These are phyloP conservation scores for Aspergillus pseudoterreus DNA, from an alignment of 2,329 filamentous ascomycete genomes.

Conservation along the genomic window DNA sequence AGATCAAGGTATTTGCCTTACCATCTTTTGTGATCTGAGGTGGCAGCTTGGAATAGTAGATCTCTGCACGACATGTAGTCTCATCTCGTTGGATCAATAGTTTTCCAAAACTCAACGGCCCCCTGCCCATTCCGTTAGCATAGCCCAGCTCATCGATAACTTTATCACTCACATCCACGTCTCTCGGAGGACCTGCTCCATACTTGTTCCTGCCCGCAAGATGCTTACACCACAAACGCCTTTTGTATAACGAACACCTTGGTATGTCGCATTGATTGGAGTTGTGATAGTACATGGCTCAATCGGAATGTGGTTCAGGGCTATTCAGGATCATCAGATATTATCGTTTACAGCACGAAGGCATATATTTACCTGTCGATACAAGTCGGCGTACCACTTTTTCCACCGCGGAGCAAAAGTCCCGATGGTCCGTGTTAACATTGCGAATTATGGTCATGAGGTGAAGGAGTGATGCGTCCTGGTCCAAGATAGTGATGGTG, in stretches of 20 bases:
- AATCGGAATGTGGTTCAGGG: constrained; percentile 15
- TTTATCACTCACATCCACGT: constrained; percentile 19
- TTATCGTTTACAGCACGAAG: neutral
- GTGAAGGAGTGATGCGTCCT: constrained; percentile 9
- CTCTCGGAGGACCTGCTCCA: constrained; percentile 27
- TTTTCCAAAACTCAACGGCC: constrained; percentile 29
- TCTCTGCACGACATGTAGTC: constrained; percentile 22
- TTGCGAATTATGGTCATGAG: constrained; percentile 18
- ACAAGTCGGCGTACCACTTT: constrained; percentile 10
- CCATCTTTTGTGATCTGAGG: constrained; percentile 14
- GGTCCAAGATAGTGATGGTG: constrained; percentile 9
- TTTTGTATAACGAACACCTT: constrained; percentile 11
- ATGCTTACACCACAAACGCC: constrained; percentile 32
- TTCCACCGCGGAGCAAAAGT: constrained; percentile 10
- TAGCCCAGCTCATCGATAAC: neutral
- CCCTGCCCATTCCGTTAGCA: constrained; percentile 9
- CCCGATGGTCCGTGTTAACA: constrained; percentile 5
- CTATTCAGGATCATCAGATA: constrained; percentile 2
- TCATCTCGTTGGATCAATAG: constrained; percentile 34
- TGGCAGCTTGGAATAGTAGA: constrained; percentile 31
- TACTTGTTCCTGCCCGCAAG: constrained; percentile 29
- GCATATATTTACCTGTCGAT: constrained; percentile 6
- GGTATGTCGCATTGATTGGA: constrained; percentile 11
- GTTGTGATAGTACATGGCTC: constrained; percentile 9
- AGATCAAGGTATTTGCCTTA: constrained; percentile 6